Percentiles rank a stretch among this genome's conserved stretches.
Conservation (phyloP, 208 protist species). For the Phytomonas sp. region DNA sequence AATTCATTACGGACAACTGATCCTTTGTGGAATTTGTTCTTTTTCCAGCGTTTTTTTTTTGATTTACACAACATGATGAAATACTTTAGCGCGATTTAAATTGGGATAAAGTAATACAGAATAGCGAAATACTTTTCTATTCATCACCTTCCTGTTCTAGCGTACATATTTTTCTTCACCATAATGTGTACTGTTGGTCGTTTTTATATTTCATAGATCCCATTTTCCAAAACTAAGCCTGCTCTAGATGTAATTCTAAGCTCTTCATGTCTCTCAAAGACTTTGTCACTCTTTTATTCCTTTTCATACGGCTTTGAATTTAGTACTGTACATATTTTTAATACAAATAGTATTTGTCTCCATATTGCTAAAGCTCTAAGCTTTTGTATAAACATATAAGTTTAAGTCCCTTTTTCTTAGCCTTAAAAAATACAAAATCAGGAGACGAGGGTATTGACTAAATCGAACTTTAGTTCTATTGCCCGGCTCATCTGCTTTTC, state of each 20-base stretch:
- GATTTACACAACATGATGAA: neutral
- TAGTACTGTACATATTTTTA: neutral
- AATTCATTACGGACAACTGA: neutral
- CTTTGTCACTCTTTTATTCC: constrained; percentile 8
- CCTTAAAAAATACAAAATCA: neutral
- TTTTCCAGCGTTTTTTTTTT: constrained; percentile 1
- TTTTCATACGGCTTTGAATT: constrained; percentile 5
- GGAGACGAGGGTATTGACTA: neutral
- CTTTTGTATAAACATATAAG: neutral
- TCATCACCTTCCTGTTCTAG: neutral
- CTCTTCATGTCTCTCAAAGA: neutral
- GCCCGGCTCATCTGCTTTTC: neutral
- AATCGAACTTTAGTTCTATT: neutral
- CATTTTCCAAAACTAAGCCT: neutral
- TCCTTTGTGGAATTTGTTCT: constrained; percentile 12
- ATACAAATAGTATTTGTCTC: neutral
- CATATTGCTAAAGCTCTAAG: neutral
- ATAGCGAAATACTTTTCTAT: neutral
- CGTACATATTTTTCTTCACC: neutral
- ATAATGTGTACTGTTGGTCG: neutral
- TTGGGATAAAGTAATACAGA: neutral
- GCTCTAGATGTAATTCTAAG: neutral
- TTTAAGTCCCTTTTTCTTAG: constrained; percentile 10
- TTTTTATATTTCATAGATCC: neutral
- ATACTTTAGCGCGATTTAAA: neutral